Evolutionary conservation across 306 rosid genomes (phyloP).

Genomic region (Quercus agrifolia): DNA sequence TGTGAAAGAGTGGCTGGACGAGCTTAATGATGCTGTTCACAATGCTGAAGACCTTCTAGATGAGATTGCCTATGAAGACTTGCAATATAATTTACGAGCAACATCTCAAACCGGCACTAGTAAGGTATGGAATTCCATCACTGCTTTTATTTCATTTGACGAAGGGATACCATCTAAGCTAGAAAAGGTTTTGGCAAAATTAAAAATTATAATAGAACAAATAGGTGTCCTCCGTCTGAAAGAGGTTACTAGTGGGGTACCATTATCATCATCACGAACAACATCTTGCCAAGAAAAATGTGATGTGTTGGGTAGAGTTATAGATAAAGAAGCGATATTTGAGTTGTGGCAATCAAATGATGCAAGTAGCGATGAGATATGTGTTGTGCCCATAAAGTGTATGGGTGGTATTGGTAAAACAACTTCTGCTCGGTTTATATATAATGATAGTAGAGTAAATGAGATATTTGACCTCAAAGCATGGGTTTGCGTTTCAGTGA

Average conservation of each 20-base stretch:
- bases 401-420: slow-evolving; percentile 19
- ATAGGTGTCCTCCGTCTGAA: neutral
- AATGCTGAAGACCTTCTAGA: slow-evolving; percentile 3
- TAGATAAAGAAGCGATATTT: neutral
- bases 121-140: neutral
- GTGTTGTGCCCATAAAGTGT: slow-evolving; percentile 7
- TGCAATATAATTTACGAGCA: neutral
- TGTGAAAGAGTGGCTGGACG: slow-evolving; percentile 10
- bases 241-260: neutral
- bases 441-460: slow-evolving; percentile 4
- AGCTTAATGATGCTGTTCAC: neutral
- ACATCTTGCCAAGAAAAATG: neutral
- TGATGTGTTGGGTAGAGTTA: slow-evolving; percentile 14
- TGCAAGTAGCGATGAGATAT: neutral
- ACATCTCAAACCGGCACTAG: neutral
- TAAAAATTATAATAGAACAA: neutral
- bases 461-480: neutral
- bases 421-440: neutral
- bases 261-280: neutral
- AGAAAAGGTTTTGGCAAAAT: neutral
- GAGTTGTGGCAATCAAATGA: neutral
- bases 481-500: slow-evolving; percentile 14
- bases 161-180: neutral
- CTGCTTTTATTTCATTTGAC: neutral
- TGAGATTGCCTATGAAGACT: neutral